Evolutionary conservation across 1,284 basidiomycete genomes (phyloP), one percentile per base, ranked within the genome.

Genomic region (Trichosporon sp.): DNA sequence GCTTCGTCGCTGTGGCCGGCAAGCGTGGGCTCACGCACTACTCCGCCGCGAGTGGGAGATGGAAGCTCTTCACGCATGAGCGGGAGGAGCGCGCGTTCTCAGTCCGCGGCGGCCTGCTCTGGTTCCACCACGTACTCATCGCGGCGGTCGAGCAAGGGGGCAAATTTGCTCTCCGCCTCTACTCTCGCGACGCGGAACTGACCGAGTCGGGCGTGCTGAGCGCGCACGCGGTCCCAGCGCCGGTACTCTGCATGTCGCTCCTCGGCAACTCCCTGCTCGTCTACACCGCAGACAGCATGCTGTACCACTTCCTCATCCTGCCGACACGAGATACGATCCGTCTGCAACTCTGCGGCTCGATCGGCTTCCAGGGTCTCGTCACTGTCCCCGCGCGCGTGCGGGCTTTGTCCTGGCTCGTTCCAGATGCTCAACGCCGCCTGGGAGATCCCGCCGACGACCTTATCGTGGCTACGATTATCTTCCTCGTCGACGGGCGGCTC

Each of bases 261-360:
- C 92, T 98, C 70, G 97, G 98, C 84, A 97, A 96, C 79, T 96
- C 94, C 0, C 85, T 99, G n/a, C 88, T 99, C 65, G 93, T 97
- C 16, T 99, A 98, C 84, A 98, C 95, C 1, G 89, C 90, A n/a
- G 96, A 98, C 83, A 99, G 99, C 80, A 96, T 91, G 35, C 86
- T 99, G 66, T 90, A 90, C 77, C 97, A 99, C 84, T 99, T 93
- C 81, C 84, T 98, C 76, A 93, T 99, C 74, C 88, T 94, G 37
- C 92, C 94, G 1, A 94, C 94, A 0, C 84, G 88, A 14, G 91
- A 94, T 67, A 89, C 90, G 2, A 94, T 97, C 81, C 91, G 90
- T 76, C 86, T 99, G 40, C 91, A 94, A 78, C 84, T 94, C 3
- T 98, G 96, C 80, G 96, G 96, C 12, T 97, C 92, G 77, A 99